Evolutionary conservation across 2,329 filamentous ascomycete species (phyloP).

Genomic region (Drechslerella dactyloides): DNA sequence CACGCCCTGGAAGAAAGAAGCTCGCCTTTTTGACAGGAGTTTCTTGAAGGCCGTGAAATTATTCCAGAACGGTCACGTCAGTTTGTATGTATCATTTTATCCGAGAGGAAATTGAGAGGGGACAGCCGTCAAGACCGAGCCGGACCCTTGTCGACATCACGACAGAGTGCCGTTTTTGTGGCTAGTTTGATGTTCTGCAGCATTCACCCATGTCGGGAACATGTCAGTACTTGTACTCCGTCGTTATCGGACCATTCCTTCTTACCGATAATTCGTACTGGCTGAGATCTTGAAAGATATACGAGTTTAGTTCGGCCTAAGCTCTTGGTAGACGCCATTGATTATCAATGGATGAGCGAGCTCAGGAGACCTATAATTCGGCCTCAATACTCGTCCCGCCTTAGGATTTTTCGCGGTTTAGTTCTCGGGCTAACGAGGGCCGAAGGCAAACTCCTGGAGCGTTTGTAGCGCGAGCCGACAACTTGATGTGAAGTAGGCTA

Average conservation of each 20-base stretch:
- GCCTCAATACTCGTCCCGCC: background rate
- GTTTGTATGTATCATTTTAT: constrained; percentile 37
- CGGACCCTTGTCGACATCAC: constrained; percentile 26
- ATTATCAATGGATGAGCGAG: background rate
- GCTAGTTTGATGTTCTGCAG: constrained; percentile 40
- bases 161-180: constrained; percentile 39
- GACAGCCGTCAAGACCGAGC: constrained; percentile 36
- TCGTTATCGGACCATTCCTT: too few relatives aligned
- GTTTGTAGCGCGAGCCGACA: background rate
- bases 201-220: constrained; percentile 10
- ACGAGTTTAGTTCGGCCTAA: background rate
- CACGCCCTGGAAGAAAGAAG: background rate
- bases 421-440: background rate
- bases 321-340: background rate
- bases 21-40: background rate
- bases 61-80: constrained; percentile 46
- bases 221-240: constrained; percentile 13
- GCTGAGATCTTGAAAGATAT: background rate
- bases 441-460: background rate
- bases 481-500: background rate
- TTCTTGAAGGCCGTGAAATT: constrained; percentile 10
- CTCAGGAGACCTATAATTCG: background rate
- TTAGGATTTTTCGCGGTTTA: background rate
- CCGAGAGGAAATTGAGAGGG: constrained; percentile 50
- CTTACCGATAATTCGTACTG: background rate